phyloP scores from a whole-genome alignment of 306 rosid genomes.

The Sindora glabra region DNA sequence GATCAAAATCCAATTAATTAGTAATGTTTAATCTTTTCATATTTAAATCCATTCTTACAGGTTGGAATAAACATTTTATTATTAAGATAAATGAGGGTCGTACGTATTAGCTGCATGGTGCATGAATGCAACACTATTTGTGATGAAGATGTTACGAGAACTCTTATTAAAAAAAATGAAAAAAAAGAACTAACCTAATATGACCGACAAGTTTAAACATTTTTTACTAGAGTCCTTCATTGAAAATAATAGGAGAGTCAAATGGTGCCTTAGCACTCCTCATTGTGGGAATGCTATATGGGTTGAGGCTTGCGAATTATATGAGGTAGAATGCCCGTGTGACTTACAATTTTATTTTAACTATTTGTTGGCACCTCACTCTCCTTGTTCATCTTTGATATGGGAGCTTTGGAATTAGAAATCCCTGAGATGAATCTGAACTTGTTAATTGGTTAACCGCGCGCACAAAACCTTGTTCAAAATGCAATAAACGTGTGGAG shows the following conservation, averaged over 20 bases:
- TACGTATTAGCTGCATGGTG: conserved; percentile 85
- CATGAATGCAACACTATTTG: conserved; percentile 85
- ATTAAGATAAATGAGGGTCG: conserved; percentile 94
- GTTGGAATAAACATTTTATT: conserved; percentile 85
- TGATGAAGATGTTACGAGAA: conserved; percentile 69
- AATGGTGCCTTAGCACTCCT: conserved; percentile 96
- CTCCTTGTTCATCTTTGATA: conserved; percentile 93
- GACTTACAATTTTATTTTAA: conserved; percentile 84
- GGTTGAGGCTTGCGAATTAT: conserved; percentile 63
- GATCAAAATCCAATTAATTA: neutral
- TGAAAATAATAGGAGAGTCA: conserved; percentile 90
- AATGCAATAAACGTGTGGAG: conserved; percentile 93
- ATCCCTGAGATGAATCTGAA: conserved; percentile 91
- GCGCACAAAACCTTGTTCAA: conserved; percentile 88
- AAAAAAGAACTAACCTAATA: conserved; percentile 50
- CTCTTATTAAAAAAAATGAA: conserved; percentile 48
- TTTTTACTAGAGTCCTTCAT: conserved; percentile 92
- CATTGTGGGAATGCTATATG: conserved; percentile 95
- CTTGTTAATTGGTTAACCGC: conserved; percentile 96
- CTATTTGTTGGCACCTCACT: conserved; percentile 80
- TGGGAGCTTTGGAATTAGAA: conserved; percentile 95
- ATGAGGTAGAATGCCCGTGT: conserved; percentile 92
- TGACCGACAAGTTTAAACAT: conserved; percentile 86
- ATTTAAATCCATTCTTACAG: conserved; percentile 18
- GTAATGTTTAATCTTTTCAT: neutral